A percentile compares a stretch with the other conserved stretches of the same genome.
phyloP scores from a whole-genome alignment of 306 rosid species.

The Benincasa hispida region DNA sequence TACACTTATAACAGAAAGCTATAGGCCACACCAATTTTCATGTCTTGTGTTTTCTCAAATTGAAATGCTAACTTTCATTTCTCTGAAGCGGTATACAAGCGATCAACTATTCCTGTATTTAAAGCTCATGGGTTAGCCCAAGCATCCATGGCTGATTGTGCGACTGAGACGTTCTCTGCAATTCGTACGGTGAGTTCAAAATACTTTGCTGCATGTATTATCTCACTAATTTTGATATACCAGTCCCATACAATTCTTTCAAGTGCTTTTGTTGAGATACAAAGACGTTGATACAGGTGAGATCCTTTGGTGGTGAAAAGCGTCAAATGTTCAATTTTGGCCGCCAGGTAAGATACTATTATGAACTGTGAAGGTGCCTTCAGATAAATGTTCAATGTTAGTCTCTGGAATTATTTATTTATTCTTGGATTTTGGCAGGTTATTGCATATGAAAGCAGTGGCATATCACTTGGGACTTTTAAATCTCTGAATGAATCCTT shows the following conservation, averaged over 20 bases:
- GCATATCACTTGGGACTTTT: slow-evolving; percentile 79
- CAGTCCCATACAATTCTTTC: background rate
- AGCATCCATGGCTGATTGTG: slow-evolving; percentile 84
- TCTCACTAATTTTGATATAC: background rate
- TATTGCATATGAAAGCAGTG: slow-evolving; percentile 74
- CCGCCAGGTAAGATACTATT: slow-evolving; percentile 39
- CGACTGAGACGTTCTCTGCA: slow-evolving; percentile 86
- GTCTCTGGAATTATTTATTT: background rate
- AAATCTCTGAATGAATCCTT: slow-evolving; percentile 78
- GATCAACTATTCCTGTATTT: slow-evolving; percentile 82
- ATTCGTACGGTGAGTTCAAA: slow-evolving; percentile 78
- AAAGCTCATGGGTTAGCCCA: slow-evolving; percentile 80
- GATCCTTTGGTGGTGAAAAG: slow-evolving; percentile 92
- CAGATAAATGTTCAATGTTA: background rate
- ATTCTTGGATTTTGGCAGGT: slow-evolving; percentile 43
- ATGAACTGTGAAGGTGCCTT: background rate
- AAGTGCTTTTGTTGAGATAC: slow-evolving; percentile 11
- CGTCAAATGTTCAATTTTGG: slow-evolving; percentile 81
- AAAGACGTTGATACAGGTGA: slow-evolving; percentile 42
- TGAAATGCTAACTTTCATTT: slow-evolving; percentile 24
- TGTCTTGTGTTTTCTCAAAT: slow-evolving; percentile 3
- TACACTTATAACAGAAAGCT: background rate
- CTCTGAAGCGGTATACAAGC: slow-evolving; percentile 70
- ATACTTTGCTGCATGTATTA: background rate
- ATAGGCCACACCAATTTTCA: background rate